Evolutionary conservation across 805 yeast species (phyloP), one percentile per base, ranked within the genome.

Genomic region (Nakazawaea populi): DNA sequence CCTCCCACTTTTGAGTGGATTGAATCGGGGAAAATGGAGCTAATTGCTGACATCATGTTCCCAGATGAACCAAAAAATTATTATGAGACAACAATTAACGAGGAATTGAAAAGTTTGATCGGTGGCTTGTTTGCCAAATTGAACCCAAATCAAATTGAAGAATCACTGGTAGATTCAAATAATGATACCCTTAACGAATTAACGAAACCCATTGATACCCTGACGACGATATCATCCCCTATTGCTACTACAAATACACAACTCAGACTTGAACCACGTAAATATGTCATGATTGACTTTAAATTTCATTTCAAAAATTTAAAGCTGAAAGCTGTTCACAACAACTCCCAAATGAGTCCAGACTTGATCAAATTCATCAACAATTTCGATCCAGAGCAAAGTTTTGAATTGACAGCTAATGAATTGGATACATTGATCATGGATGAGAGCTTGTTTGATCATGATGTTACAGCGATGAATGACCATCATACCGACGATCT

Each of bases 41-140:
- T 87, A 4, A 69, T 76, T 14, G 87, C 89, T 3, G 94, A 87
- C 66, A 78, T 87, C 24, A 81, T 83, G 77, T 70, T 87, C 32
- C 94, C 95, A 32, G 73, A 73, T 24, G 71, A 70, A n/a, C 66
- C 62, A 1, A 24, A 29, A 18, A 14, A 8, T 31, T 39, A 12
- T 42, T 36, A 42, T 32, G 39, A 47, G n/a, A 58, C 56, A 18
- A 56, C 60, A 52, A 53, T 61, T 6, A 58, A 58, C 31, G 52
- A 55, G 38, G 51, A 52, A 29, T 51, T 53, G 27, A 40, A 52
- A 29, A 42, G 55, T 42, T 52, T 58, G 42, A 47, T 60, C 30
- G 47, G 44, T 12, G 51, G 34, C 38, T 27, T 51, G 2, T 51
- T 27, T 56, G 67, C 43, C 58, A 65, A 49, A 32, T 32, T 52